Percentiles rank a stretch among this genome's conserved stretches.
These are phyloP conservation scores for Bipolaris zeicola DNA, from an alignment of 2,329 filamentous ascomycete genomes.

Conservation along the genomic window DNA sequence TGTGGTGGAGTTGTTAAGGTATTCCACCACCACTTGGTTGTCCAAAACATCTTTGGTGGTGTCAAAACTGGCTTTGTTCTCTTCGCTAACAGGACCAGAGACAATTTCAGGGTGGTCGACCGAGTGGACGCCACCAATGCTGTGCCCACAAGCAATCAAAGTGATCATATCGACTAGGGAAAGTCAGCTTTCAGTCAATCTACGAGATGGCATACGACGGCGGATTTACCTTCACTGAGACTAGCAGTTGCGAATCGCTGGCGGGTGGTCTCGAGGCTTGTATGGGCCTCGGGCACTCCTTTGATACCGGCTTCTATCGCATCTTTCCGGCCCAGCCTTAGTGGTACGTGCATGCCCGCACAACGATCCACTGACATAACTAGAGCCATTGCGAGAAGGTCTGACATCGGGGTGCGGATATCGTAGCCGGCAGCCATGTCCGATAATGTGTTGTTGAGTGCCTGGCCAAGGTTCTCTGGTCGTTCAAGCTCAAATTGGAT, in stretches of 20 bases:
- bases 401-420: slow-evolving; percentile 31
- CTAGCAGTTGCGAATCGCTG: slow-evolving; percentile 39
- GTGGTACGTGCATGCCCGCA: slow-evolving; percentile 36
- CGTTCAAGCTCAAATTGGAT: slow-evolving; percentile 42
- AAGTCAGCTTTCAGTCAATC: not conserved
- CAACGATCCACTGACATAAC: slow-evolving; percentile 40
- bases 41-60: slow-evolving; percentile 33
- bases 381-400: slow-evolving; percentile 40
- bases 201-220: not conserved
- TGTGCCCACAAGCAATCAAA: slow-evolving; percentile 46
- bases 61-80: slow-evolving; percentile 35
- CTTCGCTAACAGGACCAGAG: slow-evolving; percentile 21
- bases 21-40: slow-evolving; percentile 40
- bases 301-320: slow-evolving; percentile 35
- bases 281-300: slow-evolving; percentile 43
- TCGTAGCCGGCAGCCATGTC: slow-evolving; percentile 36
- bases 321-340: slow-evolving; percentile 42
- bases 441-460: slow-evolving; percentile 42
- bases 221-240: slow-evolving; percentile 30
- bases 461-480: slow-evolving; percentile 37
- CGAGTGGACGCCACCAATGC: slow-evolving; percentile 44
- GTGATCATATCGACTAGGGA: slow-evolving; percentile 28
- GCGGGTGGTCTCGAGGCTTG: slow-evolving; percentile 37
- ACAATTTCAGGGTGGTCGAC: slow-evolving; percentile 42
- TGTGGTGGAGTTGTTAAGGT: slow-evolving; percentile 35